Percentiles rank a stretch among this genome's conserved stretches.
Conservation (phyloP, 345 rosid genomes). For the Eucalyptus sp. region DNA sequence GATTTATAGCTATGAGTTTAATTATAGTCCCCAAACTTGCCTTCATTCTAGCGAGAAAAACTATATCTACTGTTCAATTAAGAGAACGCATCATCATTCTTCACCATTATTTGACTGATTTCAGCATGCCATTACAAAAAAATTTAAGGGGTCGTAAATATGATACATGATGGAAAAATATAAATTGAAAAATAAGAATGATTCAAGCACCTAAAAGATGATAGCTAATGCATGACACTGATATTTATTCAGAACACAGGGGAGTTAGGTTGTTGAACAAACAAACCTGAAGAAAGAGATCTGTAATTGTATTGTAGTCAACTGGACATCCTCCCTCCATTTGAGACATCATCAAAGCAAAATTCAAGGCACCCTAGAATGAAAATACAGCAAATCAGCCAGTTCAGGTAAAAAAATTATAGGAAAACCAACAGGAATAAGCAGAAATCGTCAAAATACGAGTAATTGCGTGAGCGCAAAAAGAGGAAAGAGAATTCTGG, state of each 20-base stretch:
- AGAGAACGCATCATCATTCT: neutral
- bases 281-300: constrained; percentile 96
- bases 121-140: neutral
- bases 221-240: neutral
- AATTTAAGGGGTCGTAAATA: neutral
- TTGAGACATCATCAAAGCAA: constrained; percentile 99
- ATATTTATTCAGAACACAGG: neutral
- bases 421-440: neutral
- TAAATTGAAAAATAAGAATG: neutral
- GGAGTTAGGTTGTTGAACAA: neutral
- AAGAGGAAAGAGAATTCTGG: neutral
- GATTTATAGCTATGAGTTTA: neutral
- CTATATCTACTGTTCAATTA: neutral
- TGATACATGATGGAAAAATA: neutral
- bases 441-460: neutral
- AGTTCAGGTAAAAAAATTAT: neutral
- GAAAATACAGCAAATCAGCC: neutral
- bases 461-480: neutral
- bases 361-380: constrained; percentile 90
- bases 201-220: neutral
- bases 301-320: constrained; percentile 94
- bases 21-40: neutral
- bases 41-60: neutral
- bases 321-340: constrained; percentile 99
- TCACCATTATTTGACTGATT: neutral